A percentile compares a stretch with the other conserved stretches of the same genome.
Conservation (phyloP, 257 asterid species). For the Nicotiana attenuata region DNA sequence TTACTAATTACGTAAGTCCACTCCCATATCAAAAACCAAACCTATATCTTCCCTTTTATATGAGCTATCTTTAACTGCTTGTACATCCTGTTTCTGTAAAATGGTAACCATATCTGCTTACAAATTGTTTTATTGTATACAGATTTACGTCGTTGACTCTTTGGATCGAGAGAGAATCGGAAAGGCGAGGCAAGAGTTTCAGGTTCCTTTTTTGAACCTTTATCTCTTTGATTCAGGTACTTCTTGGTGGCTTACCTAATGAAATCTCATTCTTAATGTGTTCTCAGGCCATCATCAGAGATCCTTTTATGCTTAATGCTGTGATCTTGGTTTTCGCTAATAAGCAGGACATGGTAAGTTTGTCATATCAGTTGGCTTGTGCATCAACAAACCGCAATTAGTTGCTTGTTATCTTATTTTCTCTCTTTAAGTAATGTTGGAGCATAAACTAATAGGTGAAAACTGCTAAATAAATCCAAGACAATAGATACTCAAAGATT, state of each 20-base stretch:
- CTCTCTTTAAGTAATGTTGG: background rate
- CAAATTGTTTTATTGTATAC: background rate
- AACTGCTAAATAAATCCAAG: background rate
- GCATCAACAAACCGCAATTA: background rate
- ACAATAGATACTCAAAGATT: background rate
- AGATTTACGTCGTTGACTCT: constrained; percentile 17
- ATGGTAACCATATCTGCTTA: background rate
- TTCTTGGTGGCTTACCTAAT: constrained; percentile 8
- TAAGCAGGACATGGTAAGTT: constrained; percentile 94
- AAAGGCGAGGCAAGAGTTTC: constrained; percentile 17
- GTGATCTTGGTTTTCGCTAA: constrained; percentile 43
- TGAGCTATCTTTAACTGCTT: background rate
- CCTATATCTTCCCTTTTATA: background rate
- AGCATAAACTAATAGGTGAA: background rate
- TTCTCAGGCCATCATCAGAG: constrained; percentile 17
- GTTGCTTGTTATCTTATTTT: background rate
- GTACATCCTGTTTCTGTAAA: background rate
- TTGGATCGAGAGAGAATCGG: constrained; percentile 18
- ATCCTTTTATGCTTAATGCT: constrained; percentile 22
- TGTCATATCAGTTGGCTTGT: background rate
- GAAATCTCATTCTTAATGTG: constrained; percentile 13
- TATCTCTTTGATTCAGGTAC: constrained; percentile 10
- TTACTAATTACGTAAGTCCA: background rate
- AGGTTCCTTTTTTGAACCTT: constrained; percentile 7
- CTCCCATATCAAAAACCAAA: background rate